Conservation (phyloP, 805 yeast species). For the Myxozyma lipomycoides region DNA sequence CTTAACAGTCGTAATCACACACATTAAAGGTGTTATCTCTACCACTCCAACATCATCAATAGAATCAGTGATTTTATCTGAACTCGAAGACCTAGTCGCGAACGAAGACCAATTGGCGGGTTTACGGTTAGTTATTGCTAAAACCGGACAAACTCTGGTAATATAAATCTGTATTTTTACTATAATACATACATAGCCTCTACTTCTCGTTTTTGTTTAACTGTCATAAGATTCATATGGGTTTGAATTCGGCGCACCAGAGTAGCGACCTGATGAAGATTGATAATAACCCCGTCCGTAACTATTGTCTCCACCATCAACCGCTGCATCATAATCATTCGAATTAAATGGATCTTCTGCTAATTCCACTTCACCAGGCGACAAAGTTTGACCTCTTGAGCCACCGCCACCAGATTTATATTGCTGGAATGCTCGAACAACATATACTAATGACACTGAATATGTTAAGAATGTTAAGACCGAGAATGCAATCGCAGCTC, state of each 20-base stretch:
- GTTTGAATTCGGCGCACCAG: not conserved
- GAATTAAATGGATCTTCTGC: constrained; percentile 15
- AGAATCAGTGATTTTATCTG: constrained; percentile 13
- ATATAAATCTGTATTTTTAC: not conserved
- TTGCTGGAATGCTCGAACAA: constrained; percentile 2
- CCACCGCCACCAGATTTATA: constrained; percentile 1
- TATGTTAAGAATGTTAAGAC: constrained; percentile 3
- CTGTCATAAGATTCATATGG: constrained; percentile 1
- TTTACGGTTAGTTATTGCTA: constrained; percentile 18
- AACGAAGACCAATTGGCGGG: constrained; percentile 26
- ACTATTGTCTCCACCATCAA: constrained; percentile 14
- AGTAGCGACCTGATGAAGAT: too few species aligned
- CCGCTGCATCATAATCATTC: constrained; percentile 11
- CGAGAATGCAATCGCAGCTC: constrained; percentile 16
- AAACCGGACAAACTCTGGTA: constrained; percentile 22
- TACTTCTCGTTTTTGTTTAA: not conserved
- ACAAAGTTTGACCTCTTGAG: not conserved
- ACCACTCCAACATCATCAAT: constrained; percentile 1
- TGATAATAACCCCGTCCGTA: constrained; percentile 1
- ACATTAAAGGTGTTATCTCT: constrained; percentile 18
- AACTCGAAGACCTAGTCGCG: constrained; percentile 19
- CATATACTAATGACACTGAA: constrained; percentile 6
- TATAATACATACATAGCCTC: not conserved
- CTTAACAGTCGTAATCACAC: constrained; percentile 26
- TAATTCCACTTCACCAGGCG: not conserved